Conservation (phyloP, 768 basidiomycete genomes). For the Phylloporus sp. region DNA sequence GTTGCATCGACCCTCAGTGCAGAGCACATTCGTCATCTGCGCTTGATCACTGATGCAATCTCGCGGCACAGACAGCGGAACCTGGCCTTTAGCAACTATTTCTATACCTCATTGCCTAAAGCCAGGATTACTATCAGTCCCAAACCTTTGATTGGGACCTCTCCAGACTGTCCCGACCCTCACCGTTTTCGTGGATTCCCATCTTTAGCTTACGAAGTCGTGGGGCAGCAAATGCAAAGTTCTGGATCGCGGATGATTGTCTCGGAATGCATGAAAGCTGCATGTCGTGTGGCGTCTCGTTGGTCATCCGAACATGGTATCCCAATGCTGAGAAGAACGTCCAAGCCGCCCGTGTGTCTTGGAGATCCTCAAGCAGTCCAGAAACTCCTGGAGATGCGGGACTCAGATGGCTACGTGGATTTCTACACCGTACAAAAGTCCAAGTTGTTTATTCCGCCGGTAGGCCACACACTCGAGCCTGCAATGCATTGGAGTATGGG, state of each 20-base stretch:
- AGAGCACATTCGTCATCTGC: constrained; percentile 28
- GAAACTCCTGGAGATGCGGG: constrained; percentile 47
- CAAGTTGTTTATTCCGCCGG: constrained; percentile 34
- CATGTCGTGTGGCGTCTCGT: constrained; percentile 68
- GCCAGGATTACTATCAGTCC: constrained; percentile 27
- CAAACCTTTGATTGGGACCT: constrained; percentile 32
- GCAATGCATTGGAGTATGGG: constrained; percentile 67
- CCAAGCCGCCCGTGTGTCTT: constrained; percentile 30
- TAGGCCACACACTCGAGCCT: constrained; percentile 49
- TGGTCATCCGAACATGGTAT: constrained; percentile 61
- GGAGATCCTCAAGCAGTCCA: constrained; percentile 35
- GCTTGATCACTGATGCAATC: constrained; percentile 28
- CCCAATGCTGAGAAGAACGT: constrained; percentile 59
- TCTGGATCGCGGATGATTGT: constrained; percentile 55
- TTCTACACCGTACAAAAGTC: constrained; percentile 32
- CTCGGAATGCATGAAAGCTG: constrained; percentile 79
- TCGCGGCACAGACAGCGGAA: constrained; percentile 23
- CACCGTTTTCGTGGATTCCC: constrained; percentile 49
- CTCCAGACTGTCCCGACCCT: constrained; percentile 26
- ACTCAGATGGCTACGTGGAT: constrained; percentile 43
- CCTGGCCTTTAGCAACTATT: constrained; percentile 18
- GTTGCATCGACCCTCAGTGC: constrained; percentile 7
- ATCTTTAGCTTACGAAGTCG: constrained; percentile 44
- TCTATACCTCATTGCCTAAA: constrained; percentile 24
- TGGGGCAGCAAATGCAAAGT: constrained; percentile 18